Evolutionary conservation across 2,329 filamentous ascomycete species (phyloP), one percentile per base, ranked within the genome.

Genomic region (Cladosporium sp.): DNA sequence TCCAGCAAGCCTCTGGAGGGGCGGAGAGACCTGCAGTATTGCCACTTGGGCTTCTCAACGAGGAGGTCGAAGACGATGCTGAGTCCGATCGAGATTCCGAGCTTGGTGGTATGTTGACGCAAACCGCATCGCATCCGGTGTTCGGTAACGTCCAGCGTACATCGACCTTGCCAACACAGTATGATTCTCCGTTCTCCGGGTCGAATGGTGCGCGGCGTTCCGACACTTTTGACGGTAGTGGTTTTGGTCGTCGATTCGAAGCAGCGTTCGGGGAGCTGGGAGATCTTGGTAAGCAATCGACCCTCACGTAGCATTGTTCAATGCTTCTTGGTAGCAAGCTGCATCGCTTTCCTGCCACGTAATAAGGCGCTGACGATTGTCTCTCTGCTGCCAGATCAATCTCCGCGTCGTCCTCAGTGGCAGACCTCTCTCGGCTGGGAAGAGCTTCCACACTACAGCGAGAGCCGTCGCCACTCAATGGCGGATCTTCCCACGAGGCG

Each of bases 391-490:
- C 15, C 51, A 64, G 63, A 65, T 43, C 56, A 55, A 18, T 53
- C 60, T 15, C 55, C 43, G 12, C 59, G 61, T 43, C 63, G 64
- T 34, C 56, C 62, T 20, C 80, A 82, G 54, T 90, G 86, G 86
- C 84, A 87, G 57, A 86, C 80, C 58, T 83, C 83, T 5, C 75
- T 84, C n/a, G 83, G 80, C 1, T 86, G 88, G 63, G 78, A 80
- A 39, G 76, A 78, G 13, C 58, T 80, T 19, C 75, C 74, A 3
- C 84, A 88, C 54, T 74, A 82, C 24, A 81, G 84, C 11, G 86
- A 90, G 61, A 89, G 86, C 60, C 80, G 88, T 53, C 82, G 88
- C 22, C 88, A 92, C 67, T 92, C 88, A 1, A 89, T 93, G 63
- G 88, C 74, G 12, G 72, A 70, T 42, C 67, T 69, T 20, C 67